A percentile compares a stretch with the other conserved stretches of the same genome.
Evolutionary conservation across 441 rosid genomes (phyloP).

Genomic region (Aleurites moluccanus): DNA sequence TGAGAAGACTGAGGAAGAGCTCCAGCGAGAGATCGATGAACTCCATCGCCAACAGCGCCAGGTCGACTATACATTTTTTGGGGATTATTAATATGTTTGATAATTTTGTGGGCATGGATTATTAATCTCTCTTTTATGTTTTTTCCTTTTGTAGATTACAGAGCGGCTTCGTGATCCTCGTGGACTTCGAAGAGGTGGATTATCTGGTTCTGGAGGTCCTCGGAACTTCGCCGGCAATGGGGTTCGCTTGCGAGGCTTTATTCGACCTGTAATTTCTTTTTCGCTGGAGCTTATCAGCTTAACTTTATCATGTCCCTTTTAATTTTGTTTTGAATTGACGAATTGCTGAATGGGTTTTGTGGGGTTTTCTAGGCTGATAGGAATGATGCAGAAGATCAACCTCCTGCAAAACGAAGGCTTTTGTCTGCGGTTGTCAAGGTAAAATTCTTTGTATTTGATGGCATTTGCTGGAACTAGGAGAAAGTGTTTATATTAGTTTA

Average conservation of each 20-base stretch:
- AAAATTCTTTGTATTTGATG: background rate
- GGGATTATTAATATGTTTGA: background rate
- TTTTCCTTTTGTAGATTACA: slow-evolving; percentile 50
- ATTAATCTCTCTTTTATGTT: background rate
- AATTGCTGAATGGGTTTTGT: background rate
- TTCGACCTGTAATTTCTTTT: slow-evolving; percentile 52
- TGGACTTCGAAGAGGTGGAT: slow-evolving; percentile 82
- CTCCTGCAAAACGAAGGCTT: slow-evolving; percentile 80
- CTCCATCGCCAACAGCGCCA: slow-evolving; percentile 93
- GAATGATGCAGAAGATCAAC: slow-evolving; percentile 68
- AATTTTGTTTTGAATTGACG: background rate
- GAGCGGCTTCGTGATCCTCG: slow-evolving; percentile 93
- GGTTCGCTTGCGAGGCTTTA: slow-evolving; percentile 57
- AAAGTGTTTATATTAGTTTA: background rate
- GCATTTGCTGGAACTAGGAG: background rate
- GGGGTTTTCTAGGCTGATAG: slow-evolving; percentile 60
- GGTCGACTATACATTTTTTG: slow-evolving; percentile 31
- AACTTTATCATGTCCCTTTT: too few species aligned
- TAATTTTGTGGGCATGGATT: background rate
- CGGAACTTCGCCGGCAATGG: slow-evolving; percentile 60
- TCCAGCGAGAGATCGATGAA: slow-evolving; percentile 84
- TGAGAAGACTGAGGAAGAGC: slow-evolving; percentile 80
- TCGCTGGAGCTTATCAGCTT: background rate
- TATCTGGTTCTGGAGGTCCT: slow-evolving; percentile 42
- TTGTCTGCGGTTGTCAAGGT: slow-evolving; percentile 97